Conservation (phyloP, 2,329 filamentous ascomycete genomes). For the Ophiostoma sp. region DNA sequence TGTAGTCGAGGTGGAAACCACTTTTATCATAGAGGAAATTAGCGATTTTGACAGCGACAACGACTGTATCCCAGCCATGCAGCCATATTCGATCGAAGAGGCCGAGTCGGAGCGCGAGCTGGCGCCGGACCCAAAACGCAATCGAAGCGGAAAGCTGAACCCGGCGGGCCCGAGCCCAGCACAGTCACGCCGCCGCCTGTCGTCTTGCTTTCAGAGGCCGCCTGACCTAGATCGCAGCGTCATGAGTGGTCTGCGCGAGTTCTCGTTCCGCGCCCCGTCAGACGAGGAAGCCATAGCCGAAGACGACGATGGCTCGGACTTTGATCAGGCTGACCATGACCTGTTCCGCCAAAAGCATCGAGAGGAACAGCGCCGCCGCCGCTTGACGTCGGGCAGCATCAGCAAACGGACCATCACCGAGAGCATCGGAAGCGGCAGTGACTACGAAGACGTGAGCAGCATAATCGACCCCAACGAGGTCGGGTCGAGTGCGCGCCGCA, state of each 20-base stretch:
- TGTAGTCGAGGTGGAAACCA: conserved; percentile 23
- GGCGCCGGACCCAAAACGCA: neutral
- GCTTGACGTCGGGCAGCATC: conserved; percentile 49
- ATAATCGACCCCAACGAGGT: conserved; percentile 39
- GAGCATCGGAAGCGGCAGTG: conserved; percentile 46
- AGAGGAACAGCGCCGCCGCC: conserved; percentile 41
- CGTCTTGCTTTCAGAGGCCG: conserved; percentile 18
- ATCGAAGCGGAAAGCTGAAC: conserved; percentile 35
- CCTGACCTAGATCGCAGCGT: conserved; percentile 41
- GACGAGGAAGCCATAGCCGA: conserved; percentile 35
- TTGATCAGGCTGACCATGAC: conserved; percentile 36
- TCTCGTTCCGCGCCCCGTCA: conserved; percentile 38
- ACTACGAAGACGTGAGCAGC: conserved; percentile 38
- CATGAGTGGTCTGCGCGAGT: conserved; percentile 42
- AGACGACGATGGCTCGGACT: conserved; percentile 31
- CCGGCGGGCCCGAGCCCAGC: too few species aligned
- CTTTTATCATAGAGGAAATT: conserved; percentile 43
- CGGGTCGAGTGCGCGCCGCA: conserved; percentile 45
- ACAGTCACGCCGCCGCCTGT: conserved; percentile 16
- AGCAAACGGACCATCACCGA: conserved; percentile 52
- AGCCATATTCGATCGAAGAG: conserved; percentile 45
- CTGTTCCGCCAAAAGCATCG: conserved; percentile 40
- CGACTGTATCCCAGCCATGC: conserved; percentile 41
- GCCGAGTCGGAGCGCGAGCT: conserved; percentile 29
- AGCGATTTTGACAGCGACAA: conserved; percentile 43